Percentiles rank a stretch among this genome's conserved stretches.
These are phyloP conservation scores for Rhodotorula kratochvilovae DNA, from an alignment of 768 basidiomycete genomes.

Conservation along the genomic window DNA sequence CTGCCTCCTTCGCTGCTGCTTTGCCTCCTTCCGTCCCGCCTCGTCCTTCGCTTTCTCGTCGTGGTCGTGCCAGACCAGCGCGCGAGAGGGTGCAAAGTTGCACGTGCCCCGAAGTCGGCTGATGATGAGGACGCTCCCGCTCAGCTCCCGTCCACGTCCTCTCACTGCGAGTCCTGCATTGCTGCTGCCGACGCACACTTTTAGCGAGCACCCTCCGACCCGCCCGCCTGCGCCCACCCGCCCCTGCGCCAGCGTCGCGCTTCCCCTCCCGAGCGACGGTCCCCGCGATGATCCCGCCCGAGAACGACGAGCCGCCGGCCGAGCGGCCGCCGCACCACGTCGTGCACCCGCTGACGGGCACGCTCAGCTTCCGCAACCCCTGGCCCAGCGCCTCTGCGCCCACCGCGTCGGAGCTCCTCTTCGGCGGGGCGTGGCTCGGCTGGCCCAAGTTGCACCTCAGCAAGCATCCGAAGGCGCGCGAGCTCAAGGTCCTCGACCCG, in stretches of 20 bases:
- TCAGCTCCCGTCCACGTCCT: too few species aligned
- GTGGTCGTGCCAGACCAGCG: too few species aligned
- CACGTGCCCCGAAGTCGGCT: too few species aligned
- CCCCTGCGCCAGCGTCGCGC: background rate
- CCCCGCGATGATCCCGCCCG: background rate
- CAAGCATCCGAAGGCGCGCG: conserved; percentile 27
- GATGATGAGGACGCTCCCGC: too few species aligned
- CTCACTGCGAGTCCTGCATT: too few species aligned
- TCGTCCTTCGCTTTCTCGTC: too few species aligned
- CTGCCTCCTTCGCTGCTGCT: too few species aligned
- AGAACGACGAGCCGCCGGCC: background rate
- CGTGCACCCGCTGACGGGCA: conserved; percentile 19
- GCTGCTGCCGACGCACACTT: too few species aligned
- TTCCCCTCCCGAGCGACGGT: too few species aligned
- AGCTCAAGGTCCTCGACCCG: conserved; percentile 44
- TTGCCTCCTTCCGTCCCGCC: too few species aligned
- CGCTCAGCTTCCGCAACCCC: conserved; percentile 33
- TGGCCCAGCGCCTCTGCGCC: conserved; percentile 34
- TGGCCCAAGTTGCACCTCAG: conserved; percentile 34
- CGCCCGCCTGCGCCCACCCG: background rate
- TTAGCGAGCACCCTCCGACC: too few species aligned
- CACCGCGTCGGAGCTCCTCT: conserved; percentile 25
- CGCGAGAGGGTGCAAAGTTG: too few species aligned
- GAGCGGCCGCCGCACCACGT: conserved; percentile 23
- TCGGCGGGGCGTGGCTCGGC: conserved; percentile 25